Evolutionary conservation across 768 basidiomycete genomes (phyloP), one percentile per base, ranked within the genome.

Genomic region (Porphyrellus cyaneotinctus): DNA sequence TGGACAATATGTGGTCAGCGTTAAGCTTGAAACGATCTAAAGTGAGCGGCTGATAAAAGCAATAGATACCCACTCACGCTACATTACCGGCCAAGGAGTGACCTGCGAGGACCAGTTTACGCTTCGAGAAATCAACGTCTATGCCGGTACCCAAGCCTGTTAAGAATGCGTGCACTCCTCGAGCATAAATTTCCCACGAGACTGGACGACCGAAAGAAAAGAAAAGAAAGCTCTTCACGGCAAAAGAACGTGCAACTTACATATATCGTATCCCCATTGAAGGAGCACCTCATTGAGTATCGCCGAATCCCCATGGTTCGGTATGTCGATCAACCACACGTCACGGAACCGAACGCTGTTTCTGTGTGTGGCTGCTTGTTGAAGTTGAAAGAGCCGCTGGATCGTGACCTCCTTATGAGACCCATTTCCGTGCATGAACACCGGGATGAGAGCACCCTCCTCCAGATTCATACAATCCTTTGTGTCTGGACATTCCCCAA

Each of bases 281-380:
- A 59, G 48, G 13, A 30, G 22, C 1, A 49, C 46, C 26, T 57
- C 55, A 30, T 57, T 59, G 38, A 51, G 30, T 9, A 57, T 24
- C 2, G 58, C 58, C 0, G 58, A 20, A 13, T 59, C 52, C 1
- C 56, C 52, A 0, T 56, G 58, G 43, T 54, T 54, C 1, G 49
- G 49, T n/a, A 51, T 32, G 14, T 50, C 55, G 8, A 57, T 13
- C 9, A 45, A 18, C 52, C 56, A 59, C 32, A 49, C 47, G 22
- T 57, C 56, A n/a, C 39, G 47, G 18, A 58, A 43, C 5, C 6
- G 35, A 33, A 48, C 22, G 26, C 7, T 4, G 11, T 18, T 13
- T 6, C 12, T 18, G 1, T 20, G 12, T 12, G 10, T 0, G 15
- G 4, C 11, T 4, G 20, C 6, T 24, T 20, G 39, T 22, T 53